These are phyloP conservation scores for Aphanomyces cochlioides DNA, from an alignment of 352 stramenopile species.

Conservation along the genomic window DNA sequence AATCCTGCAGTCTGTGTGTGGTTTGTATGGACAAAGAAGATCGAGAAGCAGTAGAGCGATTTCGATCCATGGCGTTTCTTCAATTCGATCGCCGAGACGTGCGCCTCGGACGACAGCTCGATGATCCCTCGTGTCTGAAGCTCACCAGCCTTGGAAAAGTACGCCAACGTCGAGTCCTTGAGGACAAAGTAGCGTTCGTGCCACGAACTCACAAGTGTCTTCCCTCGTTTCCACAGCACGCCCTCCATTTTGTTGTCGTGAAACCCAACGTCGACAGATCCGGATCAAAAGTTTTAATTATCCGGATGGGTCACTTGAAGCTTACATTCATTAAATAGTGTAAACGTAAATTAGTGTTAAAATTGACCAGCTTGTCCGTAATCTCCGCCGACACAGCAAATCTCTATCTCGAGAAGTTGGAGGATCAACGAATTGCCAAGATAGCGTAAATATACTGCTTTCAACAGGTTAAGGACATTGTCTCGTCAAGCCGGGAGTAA, in stretches of 20 bases:
- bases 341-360: no score
- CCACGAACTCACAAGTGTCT: conserved; percentile 15
- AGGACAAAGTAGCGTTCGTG: conserved; percentile 29
- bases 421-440: no score
- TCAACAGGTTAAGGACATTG: no score
- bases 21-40: conserved; percentile 13
- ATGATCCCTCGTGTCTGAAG: conserved; percentile 18
- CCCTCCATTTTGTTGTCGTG: conserved; percentile 10
- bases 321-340: no score
- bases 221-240: conserved; percentile 20
- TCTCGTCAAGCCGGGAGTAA: no score
- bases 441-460: no score
- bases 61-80: conserved; percentile 7
- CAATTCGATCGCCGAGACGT: conserved; percentile 15
- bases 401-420: no score
- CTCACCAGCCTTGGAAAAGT: conserved; percentile 29
- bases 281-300: no score
- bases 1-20: neutral
- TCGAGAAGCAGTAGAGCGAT: conserved; percentile 23
- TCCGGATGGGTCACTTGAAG: no score
- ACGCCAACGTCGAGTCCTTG: conserved; percentile 19
- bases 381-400: no score
- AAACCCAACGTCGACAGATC: neutral
- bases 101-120: conserved; percentile 5
- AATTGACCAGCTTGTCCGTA: no score